phyloP scores from a whole-genome alignment of 1,139 yeast species.

The Geotrichum siamense region DNA sequence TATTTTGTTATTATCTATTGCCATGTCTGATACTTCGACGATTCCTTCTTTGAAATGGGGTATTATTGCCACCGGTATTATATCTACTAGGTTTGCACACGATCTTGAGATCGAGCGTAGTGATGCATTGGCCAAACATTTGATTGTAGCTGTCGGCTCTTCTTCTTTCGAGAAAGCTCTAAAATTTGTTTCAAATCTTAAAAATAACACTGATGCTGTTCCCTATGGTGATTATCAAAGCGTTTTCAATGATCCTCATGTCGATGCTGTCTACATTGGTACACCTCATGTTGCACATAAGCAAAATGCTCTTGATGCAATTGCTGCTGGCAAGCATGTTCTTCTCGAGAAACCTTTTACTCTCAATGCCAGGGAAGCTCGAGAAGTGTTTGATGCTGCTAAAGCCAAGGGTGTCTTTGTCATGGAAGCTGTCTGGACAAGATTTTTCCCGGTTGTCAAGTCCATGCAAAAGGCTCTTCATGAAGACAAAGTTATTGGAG shows the following conservation, averaged over 20 bases:
- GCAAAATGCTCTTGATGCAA: slow-evolving; percentile 44
- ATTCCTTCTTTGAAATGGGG: slow-evolving; percentile 20
- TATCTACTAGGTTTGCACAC: slow-evolving; percentile 27
- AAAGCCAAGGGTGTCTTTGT: slow-evolving; percentile 42
- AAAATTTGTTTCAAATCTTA: slow-evolving; percentile 23
- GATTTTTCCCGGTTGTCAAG: slow-evolving; percentile 49
- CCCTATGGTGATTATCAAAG: slow-evolving; percentile 35
- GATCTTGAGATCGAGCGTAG: slow-evolving; percentile 30
- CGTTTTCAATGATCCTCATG: slow-evolving; percentile 40
- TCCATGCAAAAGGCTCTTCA: slow-evolving; percentile 40
- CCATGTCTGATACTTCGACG: slow-evolving; percentile 2
- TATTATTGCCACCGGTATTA: slow-evolving; percentile 28
- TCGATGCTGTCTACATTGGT: slow-evolving; percentile 52
- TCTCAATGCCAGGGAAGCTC: slow-evolving; percentile 44
- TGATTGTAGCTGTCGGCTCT: slow-evolving; percentile 33
- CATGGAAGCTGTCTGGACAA: slow-evolving; percentile 64
- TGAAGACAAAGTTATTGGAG: slow-evolving; percentile 44
- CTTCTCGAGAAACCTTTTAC: slow-evolving; percentile 59
- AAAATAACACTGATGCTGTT: slow-evolving; percentile 18
- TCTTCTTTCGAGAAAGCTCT: slow-evolving; percentile 27
- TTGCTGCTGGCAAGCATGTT: slow-evolving; percentile 49
- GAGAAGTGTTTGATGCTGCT: slow-evolving; percentile 43
- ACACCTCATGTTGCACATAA: slow-evolving; percentile 54
- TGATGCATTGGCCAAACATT: slow-evolving; percentile 30
- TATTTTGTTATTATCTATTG: background rate